These are phyloP conservation scores for Candida germanica DNA, from an alignment of 805 yeast species.

Conservation along the genomic window DNA sequence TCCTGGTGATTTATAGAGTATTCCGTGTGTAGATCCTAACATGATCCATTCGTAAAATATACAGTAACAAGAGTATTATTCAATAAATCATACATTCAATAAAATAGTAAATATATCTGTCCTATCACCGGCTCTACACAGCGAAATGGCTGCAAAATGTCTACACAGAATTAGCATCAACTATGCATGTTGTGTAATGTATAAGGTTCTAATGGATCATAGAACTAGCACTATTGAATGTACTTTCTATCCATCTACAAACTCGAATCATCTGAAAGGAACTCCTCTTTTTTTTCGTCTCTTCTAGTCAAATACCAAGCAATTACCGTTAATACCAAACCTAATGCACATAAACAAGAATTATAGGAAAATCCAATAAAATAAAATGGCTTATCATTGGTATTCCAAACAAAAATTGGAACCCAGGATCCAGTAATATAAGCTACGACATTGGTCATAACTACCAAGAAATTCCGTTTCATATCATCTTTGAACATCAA, in stretches of 20 bases:
- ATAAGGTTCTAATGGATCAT: no score
- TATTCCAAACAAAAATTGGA: slow-evolving; percentile 40
- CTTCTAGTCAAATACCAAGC: slow-evolving; percentile 24
- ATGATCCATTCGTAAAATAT: no score
- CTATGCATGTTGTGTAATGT: no score
- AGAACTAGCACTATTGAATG: no score
- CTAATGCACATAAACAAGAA: slow-evolving; percentile 27
- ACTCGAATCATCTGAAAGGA: no score
- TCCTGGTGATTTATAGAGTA: slow-evolving; percentile 69
- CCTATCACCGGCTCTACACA: no score
- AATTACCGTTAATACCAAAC: slow-evolving; percentile 25
- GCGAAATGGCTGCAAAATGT: no score
- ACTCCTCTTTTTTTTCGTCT: slow-evolving; percentile 20
- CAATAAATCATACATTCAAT: neutral
- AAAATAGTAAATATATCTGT: neutral
- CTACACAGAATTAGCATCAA: no score
- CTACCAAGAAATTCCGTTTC: slow-evolving; percentile 39
- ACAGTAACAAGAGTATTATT: no score
- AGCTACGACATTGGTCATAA: slow-evolving; percentile 36
- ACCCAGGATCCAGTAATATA: slow-evolving; percentile 39
- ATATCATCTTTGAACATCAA: slow-evolving; percentile 41
- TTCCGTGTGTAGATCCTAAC: neutral
- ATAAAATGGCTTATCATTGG: slow-evolving; percentile 30
- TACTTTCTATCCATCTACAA: no score
- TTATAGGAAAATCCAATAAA: slow-evolving; percentile 34